Evolutionary conservation across 2,329 filamentous ascomycete genomes (phyloP), one percentile per base, ranked within the genome.

Genomic region (Phoma sp.): DNA sequence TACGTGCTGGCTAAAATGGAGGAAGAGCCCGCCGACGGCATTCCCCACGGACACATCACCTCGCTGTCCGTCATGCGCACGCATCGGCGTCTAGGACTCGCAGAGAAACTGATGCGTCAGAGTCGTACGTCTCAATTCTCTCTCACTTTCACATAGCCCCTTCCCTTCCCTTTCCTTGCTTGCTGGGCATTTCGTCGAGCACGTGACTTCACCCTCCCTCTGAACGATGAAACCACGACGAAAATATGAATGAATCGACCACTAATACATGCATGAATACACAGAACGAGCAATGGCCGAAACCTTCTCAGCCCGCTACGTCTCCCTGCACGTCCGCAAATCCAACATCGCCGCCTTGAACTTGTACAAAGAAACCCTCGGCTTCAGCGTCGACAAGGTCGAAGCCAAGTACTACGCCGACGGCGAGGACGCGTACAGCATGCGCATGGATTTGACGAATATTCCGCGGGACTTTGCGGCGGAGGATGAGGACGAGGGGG

Each of bases 1-100:
- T 99, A 99, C 74, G 95, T 99, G n/a, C 87, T 99, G 21, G 95
- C 95, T 45, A 99, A 99, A 84, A 99, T 99, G 93, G 95, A 99
- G 78, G 95, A 99, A 81, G 95, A 98, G 76, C 93, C 95, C 7
- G 74, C 88, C 56, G 93, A 98, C 75, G 93, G 93, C 53, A 81
- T 97, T 33, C 90, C 89, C 66, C 95, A 98, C 78, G 95, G 95
- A 14, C 95, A 99, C 80, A 98, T 99, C 72, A 99, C 95, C 38
- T 93, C 89, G 65, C 77, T 99, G 71, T 93, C 88, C 70, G 95
- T 99, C 36, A 99, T 98, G 95, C 84, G 95, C 62, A 99, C 95
- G 63, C 95, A 99, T 78, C 82, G 95, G 54, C 80, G 93, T 48
- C 77, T 99, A 55, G 95, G 95, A 0, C 90, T 99, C 63, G 95